These are phyloP conservation scores for Xylaria grammica DNA, from an alignment of 495 filamentous ascomycete species.

Conservation along the genomic window DNA sequence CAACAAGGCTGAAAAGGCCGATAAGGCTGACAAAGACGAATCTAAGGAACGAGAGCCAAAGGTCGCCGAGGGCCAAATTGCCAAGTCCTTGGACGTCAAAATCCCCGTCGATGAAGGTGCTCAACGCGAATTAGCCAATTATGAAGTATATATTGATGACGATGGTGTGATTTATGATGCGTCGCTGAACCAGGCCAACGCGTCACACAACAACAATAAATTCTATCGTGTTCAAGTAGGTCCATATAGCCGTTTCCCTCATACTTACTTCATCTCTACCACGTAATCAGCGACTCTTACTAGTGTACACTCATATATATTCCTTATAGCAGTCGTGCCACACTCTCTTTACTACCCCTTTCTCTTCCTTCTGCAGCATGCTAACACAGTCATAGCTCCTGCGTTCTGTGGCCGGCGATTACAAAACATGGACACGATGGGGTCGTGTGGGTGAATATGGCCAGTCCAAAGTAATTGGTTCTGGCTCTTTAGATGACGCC, in stretches of 20 bases:
- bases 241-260: constrained; percentile 2
- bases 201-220: constrained; percentile 70
- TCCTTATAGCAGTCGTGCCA: not conserved
- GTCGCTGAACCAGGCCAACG: constrained; percentile 64
- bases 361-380: not conserved
- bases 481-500: constrained; percentile 51
- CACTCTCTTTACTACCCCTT: not conserved
- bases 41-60: constrained; percentile 22
- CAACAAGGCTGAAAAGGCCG: not conserved
- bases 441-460: constrained; percentile 79
- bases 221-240: constrained; percentile 69
- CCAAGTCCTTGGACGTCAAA: constrained; percentile 48
- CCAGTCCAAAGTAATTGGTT: constrained; percentile 56
- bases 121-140: constrained; percentile 33
- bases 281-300: not conserved
- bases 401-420: constrained; percentile 34
- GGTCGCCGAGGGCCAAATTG: constrained; percentile 44
- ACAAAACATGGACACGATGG: constrained; percentile 72
- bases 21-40: not conserved
- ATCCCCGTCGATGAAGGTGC: constrained; percentile 53
- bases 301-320: not conserved
- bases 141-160: constrained; percentile 68
- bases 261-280: not conserved
- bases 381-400: constrained; percentile 42
- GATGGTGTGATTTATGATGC: constrained; percentile 69